Percentiles rank a stretch among this genome's conserved stretches.
phyloP scores from a whole-genome alignment of 805 yeast genomes.

The Yarrowia keelungensis region DNA sequence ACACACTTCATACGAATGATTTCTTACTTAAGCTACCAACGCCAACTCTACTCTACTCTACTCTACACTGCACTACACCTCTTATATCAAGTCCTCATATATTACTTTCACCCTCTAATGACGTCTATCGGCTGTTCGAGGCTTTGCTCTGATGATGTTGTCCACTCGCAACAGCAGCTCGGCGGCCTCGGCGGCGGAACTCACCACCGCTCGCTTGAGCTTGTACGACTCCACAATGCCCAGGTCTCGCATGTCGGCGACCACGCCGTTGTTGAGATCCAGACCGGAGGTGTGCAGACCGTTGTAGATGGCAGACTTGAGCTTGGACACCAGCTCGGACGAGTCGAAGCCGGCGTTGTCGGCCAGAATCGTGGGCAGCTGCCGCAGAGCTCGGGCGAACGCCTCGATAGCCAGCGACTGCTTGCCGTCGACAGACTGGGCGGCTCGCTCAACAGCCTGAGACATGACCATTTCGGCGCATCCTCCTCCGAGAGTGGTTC shows the following conservation, averaged over 20 bases:
- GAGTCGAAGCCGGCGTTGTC: constrained; percentile 98
- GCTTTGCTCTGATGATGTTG: constrained; percentile 94
- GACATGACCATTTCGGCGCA: constrained; percentile 97
- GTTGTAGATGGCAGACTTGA: constrained; percentile 87
- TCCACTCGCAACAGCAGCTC: constrained; percentile 95
- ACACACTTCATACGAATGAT: too few relatives aligned
- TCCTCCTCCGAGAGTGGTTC: constrained; percentile 94
- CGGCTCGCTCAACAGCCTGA: constrained; percentile 90
- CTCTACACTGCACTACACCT: too few relatives aligned
- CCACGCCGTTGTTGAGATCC: constrained; percentile 80
- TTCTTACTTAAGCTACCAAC: too few relatives aligned
- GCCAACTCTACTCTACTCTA: too few relatives aligned
- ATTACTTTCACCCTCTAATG: background rate
- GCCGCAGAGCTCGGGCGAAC: constrained; percentile 91
- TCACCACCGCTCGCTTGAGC: constrained; percentile 90
- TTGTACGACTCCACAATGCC: constrained; percentile 94
- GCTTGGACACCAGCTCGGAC: constrained; percentile 85
- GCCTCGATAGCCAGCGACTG: constrained; percentile 93
- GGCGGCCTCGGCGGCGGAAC: constrained; percentile 97
- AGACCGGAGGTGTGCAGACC: constrained; percentile 93
- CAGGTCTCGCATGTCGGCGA: constrained; percentile 92
- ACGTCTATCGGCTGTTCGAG: constrained; percentile 88
- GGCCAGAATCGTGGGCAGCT: constrained; percentile 92
- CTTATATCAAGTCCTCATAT: too few relatives aligned
- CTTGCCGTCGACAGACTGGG: constrained; percentile 92